Percentiles rank a stretch among this genome's conserved stretches.
Conservation (phyloP, 129 eudicot genomes). For the Pittosporum tobira region DNA sequence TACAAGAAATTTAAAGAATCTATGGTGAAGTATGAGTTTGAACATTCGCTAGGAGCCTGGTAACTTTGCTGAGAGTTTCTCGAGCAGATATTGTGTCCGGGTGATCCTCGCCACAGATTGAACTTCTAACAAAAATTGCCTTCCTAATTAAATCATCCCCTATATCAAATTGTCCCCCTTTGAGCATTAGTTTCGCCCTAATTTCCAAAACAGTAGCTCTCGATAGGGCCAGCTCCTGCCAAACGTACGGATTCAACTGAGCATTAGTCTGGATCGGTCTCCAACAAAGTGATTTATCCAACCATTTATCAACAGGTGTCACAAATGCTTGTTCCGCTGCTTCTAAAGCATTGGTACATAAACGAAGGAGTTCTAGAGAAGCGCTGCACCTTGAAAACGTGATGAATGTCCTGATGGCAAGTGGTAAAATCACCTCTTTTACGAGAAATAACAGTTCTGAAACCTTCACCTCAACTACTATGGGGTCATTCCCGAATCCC, state of each 20-base stretch:
- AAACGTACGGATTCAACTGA: slow-evolving; percentile 72
- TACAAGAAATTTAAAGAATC: slow-evolving; percentile 20
- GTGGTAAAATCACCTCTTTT: slow-evolving; percentile 79
- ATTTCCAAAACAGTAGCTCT: slow-evolving; percentile 89
- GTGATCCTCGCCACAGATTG: slow-evolving; percentile 92
- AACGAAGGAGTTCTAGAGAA: slow-evolving; percentile 72
- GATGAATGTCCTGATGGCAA: slow-evolving; percentile 67
- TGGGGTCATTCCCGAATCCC: slow-evolving; percentile 76
- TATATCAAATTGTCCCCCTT: slow-evolving; percentile 89
- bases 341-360: slow-evolving; percentile 72
- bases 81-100: slow-evolving; percentile 84
- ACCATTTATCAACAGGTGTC: slow-evolving; percentile 91
- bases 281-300: slow-evolving; percentile 87
- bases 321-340: slow-evolving; percentile 85
- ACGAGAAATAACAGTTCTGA: slow-evolving; percentile 61
- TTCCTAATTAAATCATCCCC: slow-evolving; percentile 90
- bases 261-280: slow-evolving; percentile 81
- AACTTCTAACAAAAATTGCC: slow-evolving; percentile 77
- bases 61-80: slow-evolving; percentile 73
- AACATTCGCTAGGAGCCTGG: slow-evolving; percentile 74
- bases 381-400: slow-evolving; percentile 71
- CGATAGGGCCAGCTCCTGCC: slow-evolving; percentile 94
- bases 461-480: slow-evolving; percentile 62
- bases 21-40: slow-evolving; percentile 76
- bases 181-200: slow-evolving; percentile 82